A percentile compares a stretch with the other conserved stretches of the same genome.
Evolutionary conservation across 306 rosid species (phyloP).

Genomic region (Canavalia ensiformis): DNA sequence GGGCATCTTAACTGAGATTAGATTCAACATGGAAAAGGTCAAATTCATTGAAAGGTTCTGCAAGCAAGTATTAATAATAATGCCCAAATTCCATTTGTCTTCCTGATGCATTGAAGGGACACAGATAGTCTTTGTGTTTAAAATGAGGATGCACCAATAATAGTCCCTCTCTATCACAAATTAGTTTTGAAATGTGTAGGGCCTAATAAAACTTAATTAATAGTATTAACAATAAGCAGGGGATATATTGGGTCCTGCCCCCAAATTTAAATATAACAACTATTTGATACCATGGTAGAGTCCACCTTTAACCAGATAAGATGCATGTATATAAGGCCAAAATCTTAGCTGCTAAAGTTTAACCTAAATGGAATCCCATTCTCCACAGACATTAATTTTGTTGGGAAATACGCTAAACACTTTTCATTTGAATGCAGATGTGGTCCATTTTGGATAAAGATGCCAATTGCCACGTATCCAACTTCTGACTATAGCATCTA

Average conservation of each 20-base stretch:
- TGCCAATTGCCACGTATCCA: slow-evolving; percentile 56
- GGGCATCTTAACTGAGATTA: slow-evolving; percentile 31
- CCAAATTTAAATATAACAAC: slow-evolving; percentile 1
- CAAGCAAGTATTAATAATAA: slow-evolving; percentile 24
- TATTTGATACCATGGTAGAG: slow-evolving; percentile 43
- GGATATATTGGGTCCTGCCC: slow-evolving; percentile 25
- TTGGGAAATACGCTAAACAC: slow-evolving; percentile 45
- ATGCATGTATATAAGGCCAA: slow-evolving; percentile 50
- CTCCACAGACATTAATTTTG: slow-evolving; percentile 60
- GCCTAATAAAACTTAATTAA: slow-evolving; percentile 13
- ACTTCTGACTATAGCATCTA: slow-evolving; percentile 54
- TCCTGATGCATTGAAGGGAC: slow-evolving; percentile 62
- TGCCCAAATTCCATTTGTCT: slow-evolving; percentile 56
- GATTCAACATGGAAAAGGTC: neutral
- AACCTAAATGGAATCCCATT: slow-evolving; percentile 68
- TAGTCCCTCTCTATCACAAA: slow-evolving; percentile 16
- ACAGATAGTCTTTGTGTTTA: neutral
- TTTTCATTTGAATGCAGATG: slow-evolving; percentile 17
- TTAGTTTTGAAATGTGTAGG: slow-evolving; percentile 41
- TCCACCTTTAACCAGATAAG: slow-evolving; percentile 42
- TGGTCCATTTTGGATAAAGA: slow-evolving; percentile 55
- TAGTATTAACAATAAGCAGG: neutral
- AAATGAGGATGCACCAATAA: slow-evolving; percentile 26
- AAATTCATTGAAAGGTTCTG: slow-evolving; percentile 6
- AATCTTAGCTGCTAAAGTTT: slow-evolving; percentile 45